Evolutionary conservation across 768 basidiomycete species (phyloP).

Genomic region (Pleurotus citrinopileatus): DNA sequence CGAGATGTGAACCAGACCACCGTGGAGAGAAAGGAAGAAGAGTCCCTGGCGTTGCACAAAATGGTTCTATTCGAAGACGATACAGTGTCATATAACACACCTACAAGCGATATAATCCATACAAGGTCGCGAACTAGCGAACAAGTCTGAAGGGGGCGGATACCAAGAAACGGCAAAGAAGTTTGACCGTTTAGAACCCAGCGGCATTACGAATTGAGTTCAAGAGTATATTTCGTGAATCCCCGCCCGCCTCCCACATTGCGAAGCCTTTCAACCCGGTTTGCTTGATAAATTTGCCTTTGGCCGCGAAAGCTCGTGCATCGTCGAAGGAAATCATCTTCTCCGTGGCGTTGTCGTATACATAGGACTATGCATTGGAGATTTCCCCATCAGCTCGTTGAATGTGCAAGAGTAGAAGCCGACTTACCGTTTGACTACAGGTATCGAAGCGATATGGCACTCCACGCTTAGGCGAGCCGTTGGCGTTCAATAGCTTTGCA

Average conservation of each 20-base stretch:
- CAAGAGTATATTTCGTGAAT: slow-evolving; percentile 55
- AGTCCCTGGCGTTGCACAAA: too few species aligned
- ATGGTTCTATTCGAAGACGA: too few species aligned
- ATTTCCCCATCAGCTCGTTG: background rate
- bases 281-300: slow-evolving; percentile 58
- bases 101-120: too few species aligned
- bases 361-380: slow-evolving; percentile 58
- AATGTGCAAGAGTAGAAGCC: background rate
- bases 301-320: slow-evolving; percentile 54
- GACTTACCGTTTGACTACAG: slow-evolving; percentile 72
- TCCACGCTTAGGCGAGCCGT: slow-evolving; percentile 43
- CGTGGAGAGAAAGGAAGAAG: too few species aligned
- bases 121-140: too few species aligned
- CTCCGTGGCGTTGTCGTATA: slow-evolving; percentile 52
- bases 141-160: too few species aligned
- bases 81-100: too few species aligned
- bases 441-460: slow-evolving; percentile 58
- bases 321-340: slow-evolving; percentile 72
- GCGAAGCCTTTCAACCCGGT: slow-evolving; percentile 57
- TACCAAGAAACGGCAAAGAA: too few species aligned
- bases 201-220: slow-evolving; percentile 47
- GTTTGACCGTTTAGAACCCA: slow-evolving; percentile 23
- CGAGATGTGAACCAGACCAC: too few species aligned
- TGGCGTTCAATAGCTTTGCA: slow-evolving; percentile 46
- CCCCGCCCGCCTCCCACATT: slow-evolving; percentile 67